phyloP scores from a whole-genome alignment of 1,139 yeast genomes.

The Candida sp. region DNA sequence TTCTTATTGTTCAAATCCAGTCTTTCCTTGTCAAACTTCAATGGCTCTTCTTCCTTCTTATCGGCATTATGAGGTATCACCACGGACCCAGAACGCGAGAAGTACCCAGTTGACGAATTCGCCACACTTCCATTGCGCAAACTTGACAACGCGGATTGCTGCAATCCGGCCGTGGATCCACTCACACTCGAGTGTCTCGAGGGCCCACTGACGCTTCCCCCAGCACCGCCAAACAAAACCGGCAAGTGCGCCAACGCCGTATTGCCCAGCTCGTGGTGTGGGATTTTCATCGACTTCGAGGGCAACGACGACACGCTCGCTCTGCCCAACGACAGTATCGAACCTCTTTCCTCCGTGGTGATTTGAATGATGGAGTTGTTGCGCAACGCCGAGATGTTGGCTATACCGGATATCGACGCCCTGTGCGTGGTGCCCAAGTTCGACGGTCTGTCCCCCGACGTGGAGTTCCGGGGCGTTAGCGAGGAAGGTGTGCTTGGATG shows the following conservation, averaged over 20 bases:
- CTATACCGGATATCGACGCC: slow-evolving; percentile 5
- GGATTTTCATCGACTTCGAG: slow-evolving; percentile 52
- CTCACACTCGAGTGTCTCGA: slow-evolving; percentile 45
- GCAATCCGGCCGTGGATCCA: slow-evolving; percentile 33
- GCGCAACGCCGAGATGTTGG: slow-evolving; percentile 22
- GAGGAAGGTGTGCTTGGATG: slow-evolving; percentile 37
- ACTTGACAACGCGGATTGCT: slow-evolving; percentile 41
- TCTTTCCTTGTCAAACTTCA: slow-evolving; percentile 20
- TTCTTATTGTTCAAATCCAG: slow-evolving; percentile 15
- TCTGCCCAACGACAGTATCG: slow-evolving; percentile 36
- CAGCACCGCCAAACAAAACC: slow-evolving; percentile 43
- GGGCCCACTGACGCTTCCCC: slow-evolving; percentile 46
- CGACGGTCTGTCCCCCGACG: slow-evolving; percentile 17
- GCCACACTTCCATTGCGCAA: slow-evolving; percentile 47
- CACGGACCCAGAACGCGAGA: slow-evolving; percentile 49
- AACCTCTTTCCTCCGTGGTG: slow-evolving; percentile 42
- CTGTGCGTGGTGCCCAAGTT: slow-evolving; percentile 3
- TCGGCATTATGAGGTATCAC: slow-evolving; percentile 44
- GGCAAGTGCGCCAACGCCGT: slow-evolving; percentile 50
- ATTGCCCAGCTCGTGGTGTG: slow-evolving; percentile 49
- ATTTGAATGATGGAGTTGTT: slow-evolving; percentile 51
- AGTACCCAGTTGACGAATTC: slow-evolving; percentile 37
- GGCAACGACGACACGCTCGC: slow-evolving; percentile 51
- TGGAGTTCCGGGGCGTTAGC: slow-evolving; percentile 43
- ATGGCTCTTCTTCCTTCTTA: slow-evolving; percentile 30